phyloP scores from a whole-genome alignment of 2,329 filamentous ascomycete species.

The Cladorrhinum sp. region DNA sequence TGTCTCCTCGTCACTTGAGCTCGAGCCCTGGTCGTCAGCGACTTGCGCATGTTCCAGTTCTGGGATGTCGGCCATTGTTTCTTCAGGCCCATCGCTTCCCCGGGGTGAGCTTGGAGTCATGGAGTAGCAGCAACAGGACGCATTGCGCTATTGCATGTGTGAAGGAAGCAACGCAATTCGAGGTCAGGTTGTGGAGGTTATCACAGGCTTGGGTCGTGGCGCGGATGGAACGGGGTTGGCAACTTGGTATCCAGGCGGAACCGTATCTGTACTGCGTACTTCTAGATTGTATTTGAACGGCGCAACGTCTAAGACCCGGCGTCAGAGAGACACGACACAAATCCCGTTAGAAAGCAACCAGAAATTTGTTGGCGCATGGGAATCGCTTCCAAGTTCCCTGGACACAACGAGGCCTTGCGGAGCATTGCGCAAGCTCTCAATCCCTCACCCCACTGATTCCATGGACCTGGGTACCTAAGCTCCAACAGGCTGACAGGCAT shows the following conservation, averaged over 20 bases:
- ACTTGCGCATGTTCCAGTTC: constrained; percentile 40
- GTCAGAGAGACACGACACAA: background rate
- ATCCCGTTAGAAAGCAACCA: background rate
- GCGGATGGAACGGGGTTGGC: background rate
- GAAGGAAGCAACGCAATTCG: background rate
- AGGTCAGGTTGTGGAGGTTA: background rate
- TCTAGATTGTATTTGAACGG: background rate
- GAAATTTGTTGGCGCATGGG: background rate
- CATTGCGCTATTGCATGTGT: constrained; percentile 26
- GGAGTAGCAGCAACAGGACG: constrained; percentile 41
- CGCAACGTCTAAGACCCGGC: background rate
- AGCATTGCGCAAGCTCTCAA: background rate
- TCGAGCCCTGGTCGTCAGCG: constrained; percentile 37
- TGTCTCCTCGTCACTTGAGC: constrained; percentile 44
- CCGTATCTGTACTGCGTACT: background rate
- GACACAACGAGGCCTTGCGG: background rate
- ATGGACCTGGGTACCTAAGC: background rate
- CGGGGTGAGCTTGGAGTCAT: constrained; percentile 69
- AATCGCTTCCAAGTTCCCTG: background rate
- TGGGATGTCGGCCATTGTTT: constrained; percentile 49
- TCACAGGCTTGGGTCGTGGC: background rate
- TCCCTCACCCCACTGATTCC: background rate
- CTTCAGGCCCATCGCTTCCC: constrained; percentile 54
- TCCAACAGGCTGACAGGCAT: constrained; percentile 1
- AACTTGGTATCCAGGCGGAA: background rate